Base-by-base conservation (phyloP, 768 basidiomycete species). In the Calocera viscosa region DNA sequence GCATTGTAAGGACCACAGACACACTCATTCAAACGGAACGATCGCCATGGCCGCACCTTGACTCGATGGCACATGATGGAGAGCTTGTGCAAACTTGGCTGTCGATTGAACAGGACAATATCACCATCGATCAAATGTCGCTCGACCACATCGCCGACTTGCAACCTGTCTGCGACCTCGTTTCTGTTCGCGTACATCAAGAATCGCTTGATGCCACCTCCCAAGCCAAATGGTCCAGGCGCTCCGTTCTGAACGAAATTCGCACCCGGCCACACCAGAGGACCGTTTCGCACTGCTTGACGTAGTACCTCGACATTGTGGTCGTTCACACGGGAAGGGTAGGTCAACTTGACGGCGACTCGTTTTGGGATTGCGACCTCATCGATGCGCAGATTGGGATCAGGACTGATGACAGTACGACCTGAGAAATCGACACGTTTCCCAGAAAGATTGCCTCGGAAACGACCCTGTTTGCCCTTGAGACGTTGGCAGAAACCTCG, bases 1-100 rank as follows among this genome's bases (percentile, higher is more conserved):
- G 96, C 96, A 74, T 97, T 97, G 78, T 97, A 98, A 8, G 96
- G 96, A 60, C 91, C 94, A 77, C 96, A 99, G 10, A 97, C 96
- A 84, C 96, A 99, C 75, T 99, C 96, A 73, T 99, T 99, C 66
- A 99, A 78, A 34, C 96, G 84, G 80, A 99, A 97, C 0, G 96
- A 90, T 70, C 95, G 81, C 96, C 96, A 99, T 26, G 96, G 96
- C 33, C 96, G 82, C 66, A 99, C 84, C 82, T 95, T 95, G 47
- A 90, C 94, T 68, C 94, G 82, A 78, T 99, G 96, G 74, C 94
- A 96, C 93, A 99, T 98, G 75, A 99, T 98, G 3, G 96, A 98
- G 19, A 99, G 81, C 89, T 94, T 97, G 77, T 99, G 96, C 75
- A 99, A 80, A 85, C 91, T 94, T 3, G 96, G 96, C 73, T 99